Evolutionary conservation across 164 flowering plant species (phyloP).

Genomic region (Piper betle): DNA sequence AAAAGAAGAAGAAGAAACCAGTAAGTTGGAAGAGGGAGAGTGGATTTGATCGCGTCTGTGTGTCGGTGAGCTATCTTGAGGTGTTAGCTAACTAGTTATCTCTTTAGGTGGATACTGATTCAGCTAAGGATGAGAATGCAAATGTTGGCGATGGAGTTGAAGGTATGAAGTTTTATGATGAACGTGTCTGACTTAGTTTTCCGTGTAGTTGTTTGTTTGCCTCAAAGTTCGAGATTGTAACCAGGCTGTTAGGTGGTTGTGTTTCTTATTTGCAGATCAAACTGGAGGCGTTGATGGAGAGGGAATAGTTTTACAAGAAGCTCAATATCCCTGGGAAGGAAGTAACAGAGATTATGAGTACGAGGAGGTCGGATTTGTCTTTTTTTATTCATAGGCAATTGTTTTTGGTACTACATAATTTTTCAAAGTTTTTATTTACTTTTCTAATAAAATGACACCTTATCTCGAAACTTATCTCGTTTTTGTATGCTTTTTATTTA

Average conservation of each 20-base stretch:
- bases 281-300: conserved; percentile 44
- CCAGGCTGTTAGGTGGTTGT: no score
- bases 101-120: conserved; percentile 50
- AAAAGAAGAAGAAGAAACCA: conserved; percentile 91
- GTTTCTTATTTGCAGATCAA: conserved; percentile 9
- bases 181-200: neutral
- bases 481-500: neutral
- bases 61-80: no score
- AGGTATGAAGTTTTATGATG: conserved; percentile 24
- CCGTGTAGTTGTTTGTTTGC: no score
- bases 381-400: neutral
- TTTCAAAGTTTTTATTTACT: neutral
- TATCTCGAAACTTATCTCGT: no score
- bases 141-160: conserved; percentile 52
- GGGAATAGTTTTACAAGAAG: conserved; percentile 21
- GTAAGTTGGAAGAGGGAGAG: conserved; percentile 24
- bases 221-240: no score
- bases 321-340: conserved; percentile 65
- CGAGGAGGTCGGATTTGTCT: conserved; percentile 42
- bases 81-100: neutral
- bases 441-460: no score
- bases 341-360: conserved; percentile 58
- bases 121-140: conserved; percentile 41
- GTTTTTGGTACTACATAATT: neutral
- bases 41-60: no score